phyloP scores from a whole-genome alignment of 2,329 filamentous ascomycete species.

The Cryphonectria radicalis region DNA sequence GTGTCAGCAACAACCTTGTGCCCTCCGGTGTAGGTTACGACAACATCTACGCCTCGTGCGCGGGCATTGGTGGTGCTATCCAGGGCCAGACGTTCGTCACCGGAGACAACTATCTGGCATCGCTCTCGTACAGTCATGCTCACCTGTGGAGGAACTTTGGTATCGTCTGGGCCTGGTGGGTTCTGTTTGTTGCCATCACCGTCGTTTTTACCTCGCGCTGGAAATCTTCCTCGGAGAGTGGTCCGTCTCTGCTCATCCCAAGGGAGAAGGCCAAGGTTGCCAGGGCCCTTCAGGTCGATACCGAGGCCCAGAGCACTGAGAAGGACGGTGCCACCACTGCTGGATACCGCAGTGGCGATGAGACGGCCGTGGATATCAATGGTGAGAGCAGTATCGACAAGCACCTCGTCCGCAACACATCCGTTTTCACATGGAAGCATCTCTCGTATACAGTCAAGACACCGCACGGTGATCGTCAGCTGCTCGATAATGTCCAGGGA shows the following conservation, averaged over 20 bases:
- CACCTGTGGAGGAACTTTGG: constrained; percentile 66
- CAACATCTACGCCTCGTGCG: constrained; percentile 11
- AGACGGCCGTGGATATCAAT: not conserved
- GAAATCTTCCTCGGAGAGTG: constrained; percentile 10
- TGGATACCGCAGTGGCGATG: constrained; percentile 22
- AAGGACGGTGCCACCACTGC: constrained; percentile 38
- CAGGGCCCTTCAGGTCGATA: not conserved
- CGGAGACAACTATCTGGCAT: constrained; percentile 9
- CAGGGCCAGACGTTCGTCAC: constrained; percentile 7
- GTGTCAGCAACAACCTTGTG: constrained; percentile 16
- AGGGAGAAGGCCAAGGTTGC: constrained; percentile 47
- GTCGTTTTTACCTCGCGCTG: constrained; percentile 10
- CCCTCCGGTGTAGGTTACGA: constrained; percentile 15
- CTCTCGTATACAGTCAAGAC: constrained; percentile 56
- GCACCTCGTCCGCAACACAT: constrained; percentile 63
- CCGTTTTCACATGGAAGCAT: constrained; percentile 76
- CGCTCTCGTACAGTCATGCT: constrained; percentile 19
- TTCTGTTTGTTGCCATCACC: constrained; percentile 60
- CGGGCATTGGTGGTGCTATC: constrained; percentile 5
- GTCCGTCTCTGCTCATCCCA: constrained; percentile 53
- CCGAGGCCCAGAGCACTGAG: constrained; percentile 35
- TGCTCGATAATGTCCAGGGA: constrained; percentile 80
- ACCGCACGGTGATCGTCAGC: constrained; percentile 61
- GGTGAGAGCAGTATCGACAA: constrained; percentile 27
- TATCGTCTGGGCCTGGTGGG: constrained; percentile 67